Percentiles rank a stretch among this genome's conserved stretches.
Conservation (phyloP, 768 basidiomycete species). For the Auriscalpium vulgare region DNA sequence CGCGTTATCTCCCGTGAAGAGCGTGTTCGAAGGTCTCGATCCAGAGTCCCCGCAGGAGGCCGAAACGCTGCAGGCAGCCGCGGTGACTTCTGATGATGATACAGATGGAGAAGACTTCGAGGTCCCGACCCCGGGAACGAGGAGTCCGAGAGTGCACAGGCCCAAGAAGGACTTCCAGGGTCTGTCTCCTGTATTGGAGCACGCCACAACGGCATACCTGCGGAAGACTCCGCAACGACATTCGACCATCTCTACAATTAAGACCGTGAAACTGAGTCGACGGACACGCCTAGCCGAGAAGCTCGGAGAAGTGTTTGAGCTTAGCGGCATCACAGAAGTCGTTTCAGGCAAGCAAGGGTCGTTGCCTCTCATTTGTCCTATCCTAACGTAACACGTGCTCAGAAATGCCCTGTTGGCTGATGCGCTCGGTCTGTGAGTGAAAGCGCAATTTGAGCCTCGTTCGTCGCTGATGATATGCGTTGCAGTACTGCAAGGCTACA, state of each 20-base stretch:
- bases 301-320: slow-evolving; percentile 79
- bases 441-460: not conserved
- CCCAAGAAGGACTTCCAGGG: slow-evolving; percentile 2
- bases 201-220: slow-evolving; percentile 5
- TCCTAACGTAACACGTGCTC: slow-evolving; percentile 8
- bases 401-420: slow-evolving; percentile 93
- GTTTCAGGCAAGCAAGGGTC: slow-evolving; percentile 51
- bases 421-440: slow-evolving; percentile 79
- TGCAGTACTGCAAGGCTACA: slow-evolving; percentile 90
- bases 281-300: slow-evolving; percentile 78
- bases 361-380: slow-evolving; percentile 2
- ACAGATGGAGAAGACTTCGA: slow-evolving; percentile 17
- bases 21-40: slow-evolving; percentile 10
- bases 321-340: slow-evolving; percentile 78
- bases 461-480: not conserved
- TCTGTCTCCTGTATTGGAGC: slow-evolving; percentile 7
- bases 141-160: slow-evolving; percentile 2
- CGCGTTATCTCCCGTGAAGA: slow-evolving; percentile 6
- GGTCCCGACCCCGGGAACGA: slow-evolving; percentile 6
- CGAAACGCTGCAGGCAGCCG: slow-evolving; percentile 1
- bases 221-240: slow-evolving; percentile 12
- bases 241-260: slow-evolving; percentile 54
- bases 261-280: slow-evolving; percentile 63
- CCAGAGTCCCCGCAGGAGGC: not conserved
- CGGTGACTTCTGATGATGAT: slow-evolving; percentile 11